Percentiles rank a stretch among this genome's conserved stretches.
Evolutionary conservation across 78 protist species (phyloP).

Genomic region (Dictyostelium discoideum): dicty_2.7 NC_007089.4:708001-708500

Average conservation of each 20-base stretch:
- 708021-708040: neutral
- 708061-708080: neutral
- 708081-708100: neutral
- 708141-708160: conserved; percentile 28
- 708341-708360: conserved; percentile 38
- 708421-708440: conserved; percentile 67
- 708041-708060: neutral
- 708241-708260: conserved; percentile 17
- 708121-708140: neutral
- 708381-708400: no score
- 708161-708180: conserved; percentile 28
- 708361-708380: no score
- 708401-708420: conserved; percentile 4
- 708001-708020: neutral
- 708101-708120: neutral
- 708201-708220: conserved; percentile 58
- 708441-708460: conserved; percentile 31
- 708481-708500: conserved; percentile 28
- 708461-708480: neutral
- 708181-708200: neutral
- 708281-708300: neutral
- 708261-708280: conserved; percentile 43
- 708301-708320: conserved; percentile 25
- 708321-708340: conserved; percentile 14
- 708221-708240: neutral